Evolutionary conservation across 2,329 filamentous ascomycete species (phyloP).

Genomic region (Aspergillus sojae): DNA sequence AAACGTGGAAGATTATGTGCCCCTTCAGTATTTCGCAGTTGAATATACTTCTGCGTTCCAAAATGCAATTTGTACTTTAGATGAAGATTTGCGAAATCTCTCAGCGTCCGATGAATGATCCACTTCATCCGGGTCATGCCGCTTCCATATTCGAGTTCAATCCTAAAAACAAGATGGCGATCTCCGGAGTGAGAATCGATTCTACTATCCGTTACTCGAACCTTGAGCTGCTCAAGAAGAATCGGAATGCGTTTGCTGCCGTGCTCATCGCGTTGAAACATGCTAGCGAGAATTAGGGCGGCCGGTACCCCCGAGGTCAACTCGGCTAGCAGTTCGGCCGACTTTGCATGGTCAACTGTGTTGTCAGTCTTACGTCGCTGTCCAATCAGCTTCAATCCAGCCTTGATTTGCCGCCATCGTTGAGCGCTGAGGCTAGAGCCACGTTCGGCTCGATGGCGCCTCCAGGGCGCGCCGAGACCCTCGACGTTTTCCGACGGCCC

Average conservation of each 20-base stretch:
- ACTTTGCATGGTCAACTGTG: constrained; percentile 90
- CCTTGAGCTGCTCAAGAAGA: constrained; percentile 89
- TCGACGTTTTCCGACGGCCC: constrained; percentile 65
- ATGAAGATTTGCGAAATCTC: constrained; percentile 91
- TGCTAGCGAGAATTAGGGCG: constrained; percentile 90
- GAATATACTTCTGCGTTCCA: constrained; percentile 79
- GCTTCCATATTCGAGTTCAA: constrained; percentile 94
- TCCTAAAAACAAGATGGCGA: constrained; percentile 82
- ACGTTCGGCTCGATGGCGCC: constrained; percentile 59
- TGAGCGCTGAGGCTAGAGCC: constrained; percentile 73
- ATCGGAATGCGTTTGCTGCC: constrained; percentile 94
- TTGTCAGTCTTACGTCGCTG: constrained; percentile 80
- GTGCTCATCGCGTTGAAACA: constrained; percentile 97
- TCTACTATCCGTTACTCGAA: constrained; percentile 80
- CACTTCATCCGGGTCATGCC: constrained; percentile 96
- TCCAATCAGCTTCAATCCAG: constrained; percentile 75
- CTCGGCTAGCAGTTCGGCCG: constrained; percentile 94
- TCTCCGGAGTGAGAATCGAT: constrained; percentile 60
- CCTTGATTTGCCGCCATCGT: constrained; percentile 92
- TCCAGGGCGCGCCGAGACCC: constrained; percentile 61
- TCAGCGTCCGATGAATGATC: constrained; percentile 83
- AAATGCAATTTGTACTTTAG: constrained; percentile 88
- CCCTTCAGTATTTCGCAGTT: constrained; percentile 67
- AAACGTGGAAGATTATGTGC: constrained; percentile 85
- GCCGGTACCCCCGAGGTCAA: constrained; percentile 89